These are phyloP conservation scores for Melampsora larici-populina DNA, from an alignment of 1,284 basidiomycete species.

Conservation along the genomic window DNA sequence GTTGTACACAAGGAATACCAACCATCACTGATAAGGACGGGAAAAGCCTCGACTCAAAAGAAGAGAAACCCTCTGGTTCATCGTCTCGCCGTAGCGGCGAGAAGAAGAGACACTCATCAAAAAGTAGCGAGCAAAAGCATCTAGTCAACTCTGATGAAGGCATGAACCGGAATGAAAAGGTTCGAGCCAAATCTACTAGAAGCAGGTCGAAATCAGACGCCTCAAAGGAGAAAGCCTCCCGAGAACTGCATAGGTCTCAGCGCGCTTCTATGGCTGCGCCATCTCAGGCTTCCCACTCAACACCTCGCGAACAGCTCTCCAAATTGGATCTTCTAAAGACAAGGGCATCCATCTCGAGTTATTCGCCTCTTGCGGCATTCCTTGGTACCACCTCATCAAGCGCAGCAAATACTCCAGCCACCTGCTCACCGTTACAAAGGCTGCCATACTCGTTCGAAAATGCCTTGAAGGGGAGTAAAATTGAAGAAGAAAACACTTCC, in stretches of 20 bases:
- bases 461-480: background rate
- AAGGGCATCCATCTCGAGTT: background rate
- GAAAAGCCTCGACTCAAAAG: background rate
- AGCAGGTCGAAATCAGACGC: background rate
- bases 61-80: background rate
- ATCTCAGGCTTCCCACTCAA: background rate
- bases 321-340: background rate
- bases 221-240: background rate
- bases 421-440: background rate
- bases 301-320: background rate
- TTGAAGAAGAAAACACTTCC: background rate
- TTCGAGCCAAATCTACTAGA: background rate
- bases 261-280: background rate
- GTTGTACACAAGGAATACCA: background rate
- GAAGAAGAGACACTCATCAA: background rate
- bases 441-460: background rate
- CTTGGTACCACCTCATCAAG: background rate
- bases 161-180: background rate
- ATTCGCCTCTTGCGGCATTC: background rate
- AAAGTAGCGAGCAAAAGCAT: background rate
- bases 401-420: background rate
- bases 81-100: background rate
- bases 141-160: background rate
- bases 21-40: background rate
- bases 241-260: background rate